Evolutionary conservation across 768 basidiomycete species (phyloP).

Genomic region (Termitomyces sp.): DNA sequence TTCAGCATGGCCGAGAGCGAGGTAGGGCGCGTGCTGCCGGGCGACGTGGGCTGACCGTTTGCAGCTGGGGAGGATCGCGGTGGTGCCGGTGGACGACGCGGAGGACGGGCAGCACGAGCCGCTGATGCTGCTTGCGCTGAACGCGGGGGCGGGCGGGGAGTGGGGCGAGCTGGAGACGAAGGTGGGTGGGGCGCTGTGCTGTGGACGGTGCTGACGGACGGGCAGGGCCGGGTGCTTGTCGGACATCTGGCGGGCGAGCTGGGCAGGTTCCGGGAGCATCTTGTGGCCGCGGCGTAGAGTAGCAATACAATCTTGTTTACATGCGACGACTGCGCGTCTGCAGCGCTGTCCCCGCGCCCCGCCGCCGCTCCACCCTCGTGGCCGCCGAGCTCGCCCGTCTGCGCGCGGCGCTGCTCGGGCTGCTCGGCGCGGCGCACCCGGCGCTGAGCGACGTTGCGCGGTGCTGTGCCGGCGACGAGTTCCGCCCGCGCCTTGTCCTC

Average conservation of each 20-base stretch:
- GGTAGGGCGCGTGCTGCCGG: conserved; percentile 29
- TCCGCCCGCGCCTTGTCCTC: conserved; percentile 85
- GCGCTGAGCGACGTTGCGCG: conserved; percentile 82
- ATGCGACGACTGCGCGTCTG: conserved; percentile 24
- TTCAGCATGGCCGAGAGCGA: conserved; percentile 76
- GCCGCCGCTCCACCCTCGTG: conserved; percentile 45
- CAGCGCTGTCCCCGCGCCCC: conserved; percentile 29
- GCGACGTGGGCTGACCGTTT: neutral
- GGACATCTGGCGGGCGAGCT: conserved; percentile 40
- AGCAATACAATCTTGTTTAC: no score
- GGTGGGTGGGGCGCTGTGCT: conserved; percentile 40
- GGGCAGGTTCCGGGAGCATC: conserved; percentile 33
- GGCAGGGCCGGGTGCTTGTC: conserved; percentile 38
- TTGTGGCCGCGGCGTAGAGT: no score
- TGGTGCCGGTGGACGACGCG: conserved; percentile 53
- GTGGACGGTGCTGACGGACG: conserved; percentile 3
- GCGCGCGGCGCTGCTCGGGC: conserved; percentile 62
- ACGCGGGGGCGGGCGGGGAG: conserved; percentile 51
- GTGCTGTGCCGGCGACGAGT: conserved; percentile 93
- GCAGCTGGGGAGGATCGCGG: conserved; percentile 68
- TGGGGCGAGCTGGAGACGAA: conserved; percentile 64
- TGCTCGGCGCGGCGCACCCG: conserved; percentile 88
- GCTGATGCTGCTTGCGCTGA: conserved; percentile 65
- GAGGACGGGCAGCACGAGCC: conserved; percentile 38
- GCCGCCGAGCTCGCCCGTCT: conserved; percentile 68